phyloP scores from a whole-genome alignment of 2,329 filamentous ascomycete species.

The Diaporthe sp. region DNA sequence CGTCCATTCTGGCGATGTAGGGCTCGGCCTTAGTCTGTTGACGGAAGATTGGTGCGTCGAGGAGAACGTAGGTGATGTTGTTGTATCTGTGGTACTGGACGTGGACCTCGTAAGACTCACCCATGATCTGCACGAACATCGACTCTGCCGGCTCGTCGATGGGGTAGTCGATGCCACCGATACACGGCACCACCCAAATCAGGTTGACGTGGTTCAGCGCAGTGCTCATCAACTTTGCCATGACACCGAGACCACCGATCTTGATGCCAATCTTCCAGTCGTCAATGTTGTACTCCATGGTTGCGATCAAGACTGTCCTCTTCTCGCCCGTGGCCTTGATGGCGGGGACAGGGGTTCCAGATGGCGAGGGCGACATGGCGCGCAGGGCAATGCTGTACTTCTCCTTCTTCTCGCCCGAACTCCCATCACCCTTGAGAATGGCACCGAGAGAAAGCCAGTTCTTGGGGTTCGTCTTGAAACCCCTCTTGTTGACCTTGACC shows the following conservation, averaged over 20 bases:
- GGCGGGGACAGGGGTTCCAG: constrained; percentile 38
- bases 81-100: constrained; percentile 73
- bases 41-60: constrained; percentile 75
- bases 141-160: constrained; percentile 69
- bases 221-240: constrained; percentile 78
- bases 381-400: constrained; percentile 39
- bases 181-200: constrained; percentile 74
- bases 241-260: constrained; percentile 78
- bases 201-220: constrained; percentile 74
- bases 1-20: constrained; percentile 76
- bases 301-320: constrained; percentile 74
- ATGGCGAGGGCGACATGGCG: constrained; percentile 37
- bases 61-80: constrained; percentile 49
- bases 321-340: constrained; percentile 37
- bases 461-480: constrained; percentile 53
- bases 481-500: constrained; percentile 70
- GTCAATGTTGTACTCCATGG: constrained; percentile 80
- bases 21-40: constrained; percentile 71
- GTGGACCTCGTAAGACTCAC: constrained; percentile 70
- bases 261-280: constrained; percentile 80
- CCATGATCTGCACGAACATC: constrained; percentile 73
- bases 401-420: constrained; percentile 45
- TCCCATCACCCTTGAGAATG: constrained; percentile 34
- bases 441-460: constrained; percentile 37
- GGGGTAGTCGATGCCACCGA: constrained; percentile 75